Percentiles rank a stretch among this genome's conserved stretches.
phyloP scores from a whole-genome alignment of 2,329 filamentous ascomycete species.

The Microthyrium microscopicum region DNA sequence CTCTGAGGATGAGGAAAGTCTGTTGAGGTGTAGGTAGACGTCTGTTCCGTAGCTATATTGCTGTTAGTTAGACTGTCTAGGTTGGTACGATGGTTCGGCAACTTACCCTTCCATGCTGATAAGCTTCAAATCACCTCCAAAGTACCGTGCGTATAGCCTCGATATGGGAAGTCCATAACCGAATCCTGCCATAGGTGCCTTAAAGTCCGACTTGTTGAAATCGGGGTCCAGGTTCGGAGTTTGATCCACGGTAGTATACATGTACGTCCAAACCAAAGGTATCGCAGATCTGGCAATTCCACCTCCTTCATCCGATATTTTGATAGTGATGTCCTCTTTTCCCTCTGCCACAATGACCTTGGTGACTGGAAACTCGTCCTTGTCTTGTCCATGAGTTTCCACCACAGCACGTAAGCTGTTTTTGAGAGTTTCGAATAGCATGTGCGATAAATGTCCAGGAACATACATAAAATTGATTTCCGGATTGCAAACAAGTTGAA shows the following conservation, averaged over 20 bases:
- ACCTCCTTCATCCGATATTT: constrained; percentile 90
- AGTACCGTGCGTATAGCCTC: constrained; percentile 86
- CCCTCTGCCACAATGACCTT: constrained; percentile 97
- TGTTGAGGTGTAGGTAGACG: constrained; percentile 94
- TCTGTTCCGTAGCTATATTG: constrained; percentile 80
- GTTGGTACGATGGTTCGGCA: background rate
- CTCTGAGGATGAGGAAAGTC: constrained; percentile 86
- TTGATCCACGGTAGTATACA: constrained; percentile 97
- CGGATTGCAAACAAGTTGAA: constrained; percentile 89
- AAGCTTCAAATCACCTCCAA: constrained; percentile 89
- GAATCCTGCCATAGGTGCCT: constrained; percentile 97
- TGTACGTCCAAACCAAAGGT: constrained; percentile 98
- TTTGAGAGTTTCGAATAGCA: constrained; percentile 98
- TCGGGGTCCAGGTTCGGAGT: constrained; percentile 91
- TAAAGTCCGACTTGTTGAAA: constrained; percentile 98
- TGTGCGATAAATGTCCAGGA: constrained; percentile 93
- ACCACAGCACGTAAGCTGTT: constrained; percentile 95
- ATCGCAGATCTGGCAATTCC: constrained; percentile 88
- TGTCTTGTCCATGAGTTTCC: constrained; percentile 85
- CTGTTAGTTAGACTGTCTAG: constrained; percentile 5
- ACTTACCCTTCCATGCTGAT: constrained; percentile 98
- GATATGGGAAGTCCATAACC: constrained; percentile 96
- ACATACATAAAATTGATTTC: constrained; percentile 99
- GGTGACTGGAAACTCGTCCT: constrained; percentile 88
- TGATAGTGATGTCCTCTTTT: constrained; percentile 97